These are phyloP conservation scores for Chytridium lagenaria DNA, from an alignment of 371 early-diverging fungal species.

Conservation along the genomic window DNA sequence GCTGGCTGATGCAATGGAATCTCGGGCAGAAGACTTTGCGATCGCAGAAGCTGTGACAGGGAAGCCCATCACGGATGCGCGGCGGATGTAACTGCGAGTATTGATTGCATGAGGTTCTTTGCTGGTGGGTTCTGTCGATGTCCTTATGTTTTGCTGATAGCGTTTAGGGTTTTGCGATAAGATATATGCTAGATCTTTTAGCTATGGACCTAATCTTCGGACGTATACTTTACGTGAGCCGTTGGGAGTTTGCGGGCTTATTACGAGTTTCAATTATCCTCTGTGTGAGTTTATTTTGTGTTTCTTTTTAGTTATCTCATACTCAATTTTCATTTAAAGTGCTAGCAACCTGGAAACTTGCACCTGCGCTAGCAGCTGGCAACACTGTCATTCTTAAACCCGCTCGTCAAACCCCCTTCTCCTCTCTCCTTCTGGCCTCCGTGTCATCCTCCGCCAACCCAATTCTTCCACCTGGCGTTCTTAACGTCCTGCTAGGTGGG, in stretches of 20 bases:
- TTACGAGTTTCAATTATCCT: conserved; percentile 87
- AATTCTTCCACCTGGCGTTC: conserved; percentile 65
- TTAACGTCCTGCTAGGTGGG: conserved; percentile 76
- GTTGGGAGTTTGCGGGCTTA: conserved; percentile 79
- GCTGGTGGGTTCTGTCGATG: conserved; percentile 58
- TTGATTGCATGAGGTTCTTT: conserved; percentile 77
- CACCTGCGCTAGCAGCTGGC: conserved; percentile 82
- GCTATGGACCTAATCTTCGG: conserved; percentile 48
- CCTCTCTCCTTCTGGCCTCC: conserved; percentile 53
- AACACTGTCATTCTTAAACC: conserved; percentile 66
- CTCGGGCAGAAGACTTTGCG: conserved; percentile 69
- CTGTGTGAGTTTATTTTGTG: conserved; percentile 38
- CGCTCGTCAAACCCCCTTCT: conserved; percentile 70
- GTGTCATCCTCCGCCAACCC: conserved; percentile 47
- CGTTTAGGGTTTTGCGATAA: conserved; percentile 71
- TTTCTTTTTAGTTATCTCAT: not conserved
- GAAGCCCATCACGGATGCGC: conserved; percentile 70
- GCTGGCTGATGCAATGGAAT: conserved; percentile 72
- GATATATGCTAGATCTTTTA: conserved; percentile 64
- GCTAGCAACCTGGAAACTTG: conserved; percentile 84
- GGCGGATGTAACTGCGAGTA: conserved; percentile 66
- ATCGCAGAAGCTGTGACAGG: conserved; percentile 79
- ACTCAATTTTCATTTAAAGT: conserved; percentile 36
- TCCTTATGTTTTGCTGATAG: not conserved
- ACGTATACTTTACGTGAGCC: conserved; percentile 80